Percentiles rank a stretch among this genome's conserved stretches.
Conservation (phyloP, 495 filamentous ascomycete genomes). For the Melanomma pulvis-pyrius region DNA sequence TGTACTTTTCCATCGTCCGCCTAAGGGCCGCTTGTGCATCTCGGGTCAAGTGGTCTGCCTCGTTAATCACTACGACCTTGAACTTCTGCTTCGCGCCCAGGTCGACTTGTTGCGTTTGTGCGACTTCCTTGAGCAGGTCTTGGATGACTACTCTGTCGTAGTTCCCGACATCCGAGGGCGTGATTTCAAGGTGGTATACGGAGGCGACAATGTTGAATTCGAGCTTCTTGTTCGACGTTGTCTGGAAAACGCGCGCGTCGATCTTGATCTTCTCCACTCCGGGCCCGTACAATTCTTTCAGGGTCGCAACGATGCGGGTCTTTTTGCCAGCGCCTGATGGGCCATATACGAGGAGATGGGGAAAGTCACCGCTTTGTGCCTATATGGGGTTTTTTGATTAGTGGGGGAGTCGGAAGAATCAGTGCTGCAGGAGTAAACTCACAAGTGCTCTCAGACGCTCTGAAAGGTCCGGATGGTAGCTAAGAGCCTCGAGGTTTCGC, state of each 20-base stretch:
- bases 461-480: constrained; percentile 88
- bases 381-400: constrained; percentile 42
- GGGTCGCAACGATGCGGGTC: constrained; percentile 89
- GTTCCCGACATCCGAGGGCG: constrained; percentile 93
- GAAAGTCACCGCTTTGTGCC: constrained; percentile 96
- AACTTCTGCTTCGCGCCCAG: constrained; percentile 84
- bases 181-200: constrained; percentile 97
- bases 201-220: constrained; percentile 98
- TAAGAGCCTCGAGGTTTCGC: constrained; percentile 80
- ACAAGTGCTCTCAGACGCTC: constrained; percentile 85
- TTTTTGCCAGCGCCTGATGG: constrained; percentile 97
- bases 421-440: constrained; percentile 40
- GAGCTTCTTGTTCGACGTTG: constrained; percentile 90
- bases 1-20: constrained; percentile 99
- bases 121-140: constrained; percentile 94
- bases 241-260: constrained; percentile 93
- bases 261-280: constrained; percentile 98
- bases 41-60: constrained; percentile 91
- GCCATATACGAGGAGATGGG: constrained; percentile 94
- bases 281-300: constrained; percentile 88
- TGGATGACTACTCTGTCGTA: constrained; percentile 95
- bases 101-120: constrained; percentile 98
- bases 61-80: constrained; percentile 99
- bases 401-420: not conserved
- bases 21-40: constrained; percentile 95